Evolutionary conservation across 345 rosid species (phyloP), one percentile per base, ranked within the genome.

Genomic region (Eucalyptus cloeziana): DNA sequence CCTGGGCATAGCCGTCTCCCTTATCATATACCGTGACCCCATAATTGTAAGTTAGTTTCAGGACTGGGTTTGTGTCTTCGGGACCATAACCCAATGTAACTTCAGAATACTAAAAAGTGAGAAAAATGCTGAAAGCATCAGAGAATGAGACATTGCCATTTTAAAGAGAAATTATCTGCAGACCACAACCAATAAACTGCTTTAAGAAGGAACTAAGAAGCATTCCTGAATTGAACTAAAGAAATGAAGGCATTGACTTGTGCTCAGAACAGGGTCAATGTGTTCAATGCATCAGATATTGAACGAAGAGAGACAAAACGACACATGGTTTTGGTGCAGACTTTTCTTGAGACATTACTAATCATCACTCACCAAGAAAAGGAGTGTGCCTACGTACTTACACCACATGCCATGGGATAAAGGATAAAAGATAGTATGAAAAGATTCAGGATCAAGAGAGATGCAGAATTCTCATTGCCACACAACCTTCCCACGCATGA

Each of bases 31-130:
- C 97, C 52, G 94, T 92, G 90, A 96, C 97, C 69, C 99, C 99
- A 90, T 97, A 96, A 92, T 97, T 97, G 94, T 96, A 95, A 43
- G 99, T 96, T 90, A 97, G 92, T 93, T 96, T 98, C 90, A 97
- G 91, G 80, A 97, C 99, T n/a, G 94, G 91, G 91, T 22, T 92
- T 92, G 93, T 96, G 87, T 96, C 98, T 94, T 97, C 99, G 90
- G 97, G 96, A 89, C 99, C 99, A 81, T 96, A 97, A 62, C 96
- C 99, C 98, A 97, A 90, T 94, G 95, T 95, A 9, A 98, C 99
- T 91, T 93, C 91, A 21, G 96, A 93, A 91, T 94, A 97, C 99
- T 97, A 91, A 40, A 90, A 40, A 22, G 47, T 40, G 85, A 76
- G 85, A 76, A 37, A 76, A 76, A 37, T 76, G n/a, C 50, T 87